Conservation (phyloP, 257 asterid species). For the Paulownia fortunei region DNA sequence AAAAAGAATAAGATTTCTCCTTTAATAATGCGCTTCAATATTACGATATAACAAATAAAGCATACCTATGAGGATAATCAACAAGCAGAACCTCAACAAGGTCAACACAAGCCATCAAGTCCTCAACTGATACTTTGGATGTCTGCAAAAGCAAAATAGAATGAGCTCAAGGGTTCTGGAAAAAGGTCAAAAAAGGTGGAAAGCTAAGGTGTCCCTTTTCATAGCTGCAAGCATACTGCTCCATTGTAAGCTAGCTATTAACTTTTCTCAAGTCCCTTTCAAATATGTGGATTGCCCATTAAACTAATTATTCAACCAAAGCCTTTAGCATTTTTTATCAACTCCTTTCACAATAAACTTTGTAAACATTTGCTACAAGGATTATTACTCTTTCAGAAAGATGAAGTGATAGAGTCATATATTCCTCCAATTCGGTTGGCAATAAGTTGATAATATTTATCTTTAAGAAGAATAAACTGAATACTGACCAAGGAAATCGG, state of each 20-base stretch:
- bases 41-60: slow-evolving; percentile 21
- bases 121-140: slow-evolving; percentile 81
- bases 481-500: slow-evolving; percentile 81
- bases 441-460: slow-evolving; percentile 21
- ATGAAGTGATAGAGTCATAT: neutral
- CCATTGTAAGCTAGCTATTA: neutral
- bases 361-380: neutral
- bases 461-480: slow-evolving; percentile 22
- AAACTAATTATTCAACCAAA: slow-evolving; percentile 16
- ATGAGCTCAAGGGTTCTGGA: slow-evolving; percentile 14
- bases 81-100: slow-evolving; percentile 88
- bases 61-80: slow-evolving; percentile 83
- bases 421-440: neutral
- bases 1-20: neutral
- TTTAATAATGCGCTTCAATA: slow-evolving; percentile 15
- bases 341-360: slow-evolving; percentile 23
- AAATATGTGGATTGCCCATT: slow-evolving; percentile 11
- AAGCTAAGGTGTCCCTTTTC: neutral
- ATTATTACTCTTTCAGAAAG: neutral
- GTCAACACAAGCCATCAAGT: slow-evolving; percentile 78
- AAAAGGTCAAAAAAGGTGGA: slow-evolving; percentile 2
- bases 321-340: neutral
- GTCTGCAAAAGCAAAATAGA: slow-evolving; percentile 58
- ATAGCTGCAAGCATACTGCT: slow-evolving; percentile 12
- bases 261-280: slow-evolving; percentile 15